These are phyloP conservation scores for Nectriaceae sp. DNA, from an alignment of 2,329 filamentous ascomycete genomes.

Conservation along the genomic window DNA sequence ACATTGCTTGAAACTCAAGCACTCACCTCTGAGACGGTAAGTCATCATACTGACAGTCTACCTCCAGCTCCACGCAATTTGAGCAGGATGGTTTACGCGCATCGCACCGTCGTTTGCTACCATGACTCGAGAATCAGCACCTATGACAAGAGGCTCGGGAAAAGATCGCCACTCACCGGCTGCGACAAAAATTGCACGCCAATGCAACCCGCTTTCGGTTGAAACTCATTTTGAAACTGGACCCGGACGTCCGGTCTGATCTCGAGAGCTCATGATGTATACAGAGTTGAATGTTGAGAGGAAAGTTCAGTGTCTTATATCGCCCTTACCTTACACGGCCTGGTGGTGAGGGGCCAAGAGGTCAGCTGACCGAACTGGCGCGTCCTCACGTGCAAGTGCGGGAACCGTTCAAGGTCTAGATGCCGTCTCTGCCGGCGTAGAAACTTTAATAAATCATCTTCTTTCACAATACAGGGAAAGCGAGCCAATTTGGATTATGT, in stretches of 20 bases:
- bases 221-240: constrained; percentile 30
- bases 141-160: background rate
- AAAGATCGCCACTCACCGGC: constrained; percentile 18
- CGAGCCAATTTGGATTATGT: too few species aligned
- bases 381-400: background rate
- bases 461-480: too few species aligned
- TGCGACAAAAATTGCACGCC: constrained; percentile 31
- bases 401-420: background rate
- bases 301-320: too few species aligned
- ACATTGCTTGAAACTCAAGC: background rate
- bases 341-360: background rate
- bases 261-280: too few species aligned
- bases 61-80: constrained; percentile 27
- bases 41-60: constrained; percentile 32
- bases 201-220: constrained; percentile 29
- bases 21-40: constrained; percentile 26
- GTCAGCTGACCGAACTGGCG: background rate
- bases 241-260: too few species aligned
- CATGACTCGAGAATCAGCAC: background rate
- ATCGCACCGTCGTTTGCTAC: constrained; percentile 32
- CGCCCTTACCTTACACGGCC: background rate
- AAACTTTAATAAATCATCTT: too few species aligned
- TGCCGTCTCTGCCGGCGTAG: background rate
- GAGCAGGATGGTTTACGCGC: constrained; percentile 26
- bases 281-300: too few species aligned